Conservation (phyloP, 2,329 filamentous ascomycete species). For the Diaporthe humulicola region DNA sequence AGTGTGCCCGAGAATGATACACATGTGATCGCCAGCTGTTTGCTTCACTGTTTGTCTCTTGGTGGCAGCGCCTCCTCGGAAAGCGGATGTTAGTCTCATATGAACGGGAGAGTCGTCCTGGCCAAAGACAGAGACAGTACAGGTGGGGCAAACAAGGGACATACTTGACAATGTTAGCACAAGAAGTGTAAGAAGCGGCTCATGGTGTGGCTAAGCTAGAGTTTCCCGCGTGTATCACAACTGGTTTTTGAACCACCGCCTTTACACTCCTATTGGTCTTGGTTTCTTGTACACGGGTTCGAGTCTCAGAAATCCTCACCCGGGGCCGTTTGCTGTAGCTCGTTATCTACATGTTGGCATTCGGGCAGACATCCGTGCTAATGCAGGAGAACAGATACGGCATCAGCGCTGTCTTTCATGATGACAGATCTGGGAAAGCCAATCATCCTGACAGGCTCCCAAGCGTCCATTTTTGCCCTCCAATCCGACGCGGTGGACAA, state of each 20-base stretch:
- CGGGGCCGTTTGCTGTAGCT: neutral
- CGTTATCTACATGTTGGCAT: neutral
- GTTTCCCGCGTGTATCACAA: neutral
- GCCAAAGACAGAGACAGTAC: neutral
- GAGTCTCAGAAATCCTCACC: neutral
- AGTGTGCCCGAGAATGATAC: neutral
- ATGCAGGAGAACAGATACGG: slow-evolving; percentile 66
- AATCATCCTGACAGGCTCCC: slow-evolving; percentile 86
- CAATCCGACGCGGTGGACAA: slow-evolving; percentile 95
- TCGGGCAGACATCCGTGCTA: neutral
- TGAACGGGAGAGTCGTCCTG: neutral
- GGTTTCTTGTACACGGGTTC: neutral
- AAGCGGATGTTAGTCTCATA: neutral
- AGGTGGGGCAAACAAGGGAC: no score
- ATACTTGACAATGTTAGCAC: neutral
- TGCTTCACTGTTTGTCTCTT: neutral
- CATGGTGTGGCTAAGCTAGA: neutral
- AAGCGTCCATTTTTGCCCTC: slow-evolving; percentile 89
- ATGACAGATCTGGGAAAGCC: slow-evolving; percentile 91
- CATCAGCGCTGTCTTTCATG: slow-evolving; percentile 94
- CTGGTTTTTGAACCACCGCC: neutral
- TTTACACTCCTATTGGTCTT: neutral
- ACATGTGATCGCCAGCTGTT: neutral
- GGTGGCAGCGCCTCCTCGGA: no score
- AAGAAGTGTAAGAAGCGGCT: neutral